These are phyloP conservation scores for Babesia bovis DNA, from an alignment of 169 alveolate species.

Conservation along the genomic window DNA sequence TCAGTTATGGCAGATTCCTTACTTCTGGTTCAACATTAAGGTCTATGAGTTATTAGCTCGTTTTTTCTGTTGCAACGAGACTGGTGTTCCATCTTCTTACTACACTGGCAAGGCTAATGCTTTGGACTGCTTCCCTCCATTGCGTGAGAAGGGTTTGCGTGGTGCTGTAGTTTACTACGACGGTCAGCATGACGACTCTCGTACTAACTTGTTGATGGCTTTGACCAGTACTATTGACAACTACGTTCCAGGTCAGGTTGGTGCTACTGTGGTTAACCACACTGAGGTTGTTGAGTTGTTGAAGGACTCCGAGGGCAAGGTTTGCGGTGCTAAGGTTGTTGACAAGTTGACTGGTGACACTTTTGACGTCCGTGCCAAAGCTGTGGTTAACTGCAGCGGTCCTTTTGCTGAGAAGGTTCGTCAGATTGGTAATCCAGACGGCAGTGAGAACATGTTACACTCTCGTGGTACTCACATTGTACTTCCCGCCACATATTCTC, in stretches of 20 bases:
- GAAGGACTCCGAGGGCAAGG: conserved; percentile 79
- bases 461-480: conserved; percentile 83
- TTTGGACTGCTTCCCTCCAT: conserved; percentile 71
- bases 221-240: conserved; percentile 85
- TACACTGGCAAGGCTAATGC: conserved; percentile 72
- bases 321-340: conserved; percentile 80
- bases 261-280: conserved; percentile 88
- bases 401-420: conserved; percentile 79
- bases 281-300: conserved; percentile 75
- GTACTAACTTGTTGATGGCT: conserved; percentile 82
- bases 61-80: conserved; percentile 79
- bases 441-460: conserved; percentile 59
- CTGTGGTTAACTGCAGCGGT: conserved; percentile 90
- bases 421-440: conserved; percentile 66
- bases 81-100: conserved; percentile 78
- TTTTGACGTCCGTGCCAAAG: conserved; percentile 82
- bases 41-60: conserved; percentile 86
- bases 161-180: conserved; percentile 88
- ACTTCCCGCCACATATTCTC: conserved; percentile 75
- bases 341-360: conserved; percentile 81
- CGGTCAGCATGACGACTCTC: conserved; percentile 90
- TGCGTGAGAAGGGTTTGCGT: conserved; percentile 68
- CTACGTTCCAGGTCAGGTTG: conserved; percentile 83
- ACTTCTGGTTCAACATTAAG: conserved; percentile 85
- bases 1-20: conserved; percentile 82